Conservation (phyloP, 2,329 filamentous ascomycete genomes). For the Colletotrichum tamarilloi region DNA sequence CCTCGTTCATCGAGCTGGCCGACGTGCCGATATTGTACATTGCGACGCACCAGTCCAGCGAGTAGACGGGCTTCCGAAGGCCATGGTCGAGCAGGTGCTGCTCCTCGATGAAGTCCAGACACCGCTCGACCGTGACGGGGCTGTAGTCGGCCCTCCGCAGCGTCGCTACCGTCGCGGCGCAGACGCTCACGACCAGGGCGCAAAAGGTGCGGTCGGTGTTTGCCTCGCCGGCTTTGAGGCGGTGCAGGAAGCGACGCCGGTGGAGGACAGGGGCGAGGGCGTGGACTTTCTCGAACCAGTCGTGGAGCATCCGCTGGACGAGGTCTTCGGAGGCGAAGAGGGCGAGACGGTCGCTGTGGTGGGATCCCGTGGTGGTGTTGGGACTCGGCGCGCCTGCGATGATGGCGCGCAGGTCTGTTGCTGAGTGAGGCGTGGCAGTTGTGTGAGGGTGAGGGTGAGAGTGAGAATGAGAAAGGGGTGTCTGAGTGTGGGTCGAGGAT, state of each 20-base stretch:
- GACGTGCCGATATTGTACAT: constrained; percentile 49
- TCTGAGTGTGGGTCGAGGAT: neutral
- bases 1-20: constrained; percentile 32
- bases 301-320: constrained; percentile 40
- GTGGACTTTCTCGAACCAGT: constrained; percentile 51
- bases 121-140: constrained; percentile 42
- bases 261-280: constrained; percentile 47
- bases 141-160: constrained; percentile 43
- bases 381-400: constrained; percentile 22
- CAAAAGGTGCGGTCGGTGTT: constrained; percentile 43
- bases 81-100: constrained; percentile 40
- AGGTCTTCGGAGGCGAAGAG: constrained; percentile 27
- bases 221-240: constrained; percentile 41
- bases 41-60: constrained; percentile 48
- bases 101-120: constrained; percentile 43
- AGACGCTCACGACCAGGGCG: constrained; percentile 48
- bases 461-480: neutral
- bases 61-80: constrained; percentile 37
- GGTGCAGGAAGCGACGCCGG: constrained; percentile 44
- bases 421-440: neutral
- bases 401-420: constrained; percentile 25
- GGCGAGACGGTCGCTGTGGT: constrained; percentile 11
- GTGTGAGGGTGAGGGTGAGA: neutral
- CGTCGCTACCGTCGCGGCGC: constrained; percentile 47
- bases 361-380: neutral